Base-by-base conservation (phyloP, 768 basidiomycete species). In the Neoboletus magnificus region DNA sequence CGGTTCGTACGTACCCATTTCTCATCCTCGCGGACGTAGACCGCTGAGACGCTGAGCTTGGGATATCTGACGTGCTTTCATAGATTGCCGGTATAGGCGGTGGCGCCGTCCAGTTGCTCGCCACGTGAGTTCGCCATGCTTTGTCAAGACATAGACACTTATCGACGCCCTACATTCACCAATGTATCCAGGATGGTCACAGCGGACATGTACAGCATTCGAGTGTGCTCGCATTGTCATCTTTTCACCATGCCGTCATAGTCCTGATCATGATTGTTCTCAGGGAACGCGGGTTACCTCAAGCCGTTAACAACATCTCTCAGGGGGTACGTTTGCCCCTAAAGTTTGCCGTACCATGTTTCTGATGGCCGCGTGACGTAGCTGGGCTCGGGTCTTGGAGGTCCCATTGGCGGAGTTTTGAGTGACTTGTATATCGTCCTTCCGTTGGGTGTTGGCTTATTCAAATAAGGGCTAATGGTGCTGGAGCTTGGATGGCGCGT, bases 1-100 rank as follows among this genome's bases (percentile, higher is more conserved):
- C 76, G 89, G 68, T 91, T 90, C 62, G 87, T 90, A 62, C 50
- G 85, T 62, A 54, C n/a, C 18, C 71, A 13, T 18, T 16, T 15
- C 9, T 25, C 18, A 15, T 12, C n/a, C 5, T 11, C 27, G 22
- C 22, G 7, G n/a, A 3, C 25, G 16, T 8, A 10, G n/a, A 54
- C 8, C 40, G 30, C 46, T 5, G 30, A 10, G 30, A 15, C 13
- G 13, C 22, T 46, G 15, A 20, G 20, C 32, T 12, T 22, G 6
- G 23, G 10, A 12, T 8, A 20, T 20, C 9, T 20, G 2, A 49
- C 27, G 9, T 7, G 47, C 7, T 37, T 12, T 23, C 16, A 4
- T 20, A 66, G 64, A 59, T 67, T 20, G 65, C 64, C 3, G 65
- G 64, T 1, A 55, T 64, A 13, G 64, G 64, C 2, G 65, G 59